Evolutionary conservation across 2,329 filamentous ascomycete species (phyloP), one percentile per base, ranked within the genome.

Genomic region (Drechslera avenae): DNA sequence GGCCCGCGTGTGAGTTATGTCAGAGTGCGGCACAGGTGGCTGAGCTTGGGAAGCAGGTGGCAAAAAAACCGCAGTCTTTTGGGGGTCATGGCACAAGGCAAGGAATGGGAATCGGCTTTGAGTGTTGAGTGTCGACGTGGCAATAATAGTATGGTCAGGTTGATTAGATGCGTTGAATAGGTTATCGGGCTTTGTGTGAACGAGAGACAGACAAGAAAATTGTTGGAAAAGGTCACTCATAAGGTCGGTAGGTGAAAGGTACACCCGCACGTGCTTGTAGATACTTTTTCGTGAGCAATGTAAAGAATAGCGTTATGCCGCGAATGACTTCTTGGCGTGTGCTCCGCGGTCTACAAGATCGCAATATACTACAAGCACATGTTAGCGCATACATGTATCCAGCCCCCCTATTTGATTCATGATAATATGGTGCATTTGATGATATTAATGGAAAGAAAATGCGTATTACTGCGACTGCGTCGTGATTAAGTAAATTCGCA

Each of bases 21-120:
- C 31, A 48, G 39, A 48, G 30, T 43, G 39, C 36, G 46, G 46
- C 39, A 48, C 39, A 35, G 43, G n/a, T 10, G 21, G 21, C 31
- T n/a, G 32, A 26, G 18, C 28, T n/a, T 21, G 18, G 13, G 45
- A 34, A 40, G 30, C 23, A 23, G 10, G 4, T 19, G 4, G 19
- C 12, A 21, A 28, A 26, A 9, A 19, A 17, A 34, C 32, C 32
- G 21, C 26, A 41, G 45, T 32, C 19, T 47, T 21, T 28, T 41
- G 36, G 30, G 44, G 36, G 30, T 18, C n/a, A 17, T 33, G 9
- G 23, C 36, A 39, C 18, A 18, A 17, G 10, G 40, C 30, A 13
- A 9, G 16, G 45, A 32, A 18, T 18, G n/a, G 16, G 21, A 40
- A 26, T 46, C 44, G 33, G 35, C 44, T 35, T 33, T n/a, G 28